Evolutionary conservation across 306 rosid species (phyloP), one percentile per base, ranked within the genome.

Genomic region (Herpetospermum pedunculosum): DNA sequence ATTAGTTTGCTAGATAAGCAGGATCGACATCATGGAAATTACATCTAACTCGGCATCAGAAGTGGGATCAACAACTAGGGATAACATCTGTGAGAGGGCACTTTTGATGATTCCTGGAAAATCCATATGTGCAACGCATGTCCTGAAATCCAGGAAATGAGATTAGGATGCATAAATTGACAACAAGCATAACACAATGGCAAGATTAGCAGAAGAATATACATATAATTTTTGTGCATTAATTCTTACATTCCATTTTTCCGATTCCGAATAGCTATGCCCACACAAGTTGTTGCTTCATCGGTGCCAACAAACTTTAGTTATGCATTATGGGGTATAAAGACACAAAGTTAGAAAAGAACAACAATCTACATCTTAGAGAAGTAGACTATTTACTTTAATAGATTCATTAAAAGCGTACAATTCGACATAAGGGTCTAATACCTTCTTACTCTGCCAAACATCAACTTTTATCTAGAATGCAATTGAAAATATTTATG

Each of bases 271-370:
- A 93, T 86, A 70, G 83, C 96, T 79, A 93, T 69, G 65, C 96
- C 92, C 16, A 93, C 88, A 55, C 98, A 93, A 5, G 97, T 93
- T 29, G 98, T 93, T 76, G 97, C 98, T 88, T 93, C 98, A 81
- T 93, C 97, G 29, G 97, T 91, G 85, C 98, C 98, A 80, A 85
- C 85, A 85, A 76, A 89, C 97, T 93, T 72, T 82, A 43, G 37
- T 68, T 6, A 43, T 68, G 73, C 73, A 68, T 68, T 12, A 26
- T 14, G 35, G 72, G 21, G 53, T 25, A 25, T 15, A 32, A 29
- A 50, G 12, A 52, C 64, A 75, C 7, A 16, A 18, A 26, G 29
- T 41, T 67, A 76, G 76, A 64, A 29, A 60, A 69, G 29, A 65
- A 65, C 50, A n/a, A 9, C n/a, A 64, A 64, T 38, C 10, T 64